phyloP scores from a whole-genome alignment of 2,329 filamentous ascomycete species.

The Fusarium falciforme region DNA sequence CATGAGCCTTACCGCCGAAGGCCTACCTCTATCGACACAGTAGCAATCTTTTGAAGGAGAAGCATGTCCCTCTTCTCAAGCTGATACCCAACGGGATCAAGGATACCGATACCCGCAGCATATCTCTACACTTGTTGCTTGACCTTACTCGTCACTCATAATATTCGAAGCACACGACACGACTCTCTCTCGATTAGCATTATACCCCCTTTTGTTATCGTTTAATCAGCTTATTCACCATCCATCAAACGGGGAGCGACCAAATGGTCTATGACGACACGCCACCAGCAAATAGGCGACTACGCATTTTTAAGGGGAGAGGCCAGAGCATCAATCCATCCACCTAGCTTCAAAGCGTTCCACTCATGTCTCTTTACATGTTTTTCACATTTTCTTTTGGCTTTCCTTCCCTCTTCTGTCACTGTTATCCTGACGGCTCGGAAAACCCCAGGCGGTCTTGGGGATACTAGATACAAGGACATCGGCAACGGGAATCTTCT shows the following conservation, averaged over 20 bases:
- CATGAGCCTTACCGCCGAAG: conserved; percentile 31
- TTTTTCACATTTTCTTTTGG: not conserved
- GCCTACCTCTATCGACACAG: conserved; percentile 27
- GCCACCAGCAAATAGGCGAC: not conserved
- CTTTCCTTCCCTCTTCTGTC: conserved; percentile 4
- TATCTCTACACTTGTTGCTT: conserved; percentile 1
- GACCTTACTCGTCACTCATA: conserved; percentile 9
- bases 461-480: conserved; percentile 22
- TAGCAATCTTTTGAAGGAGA: conserved; percentile 26
- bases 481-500: conserved; percentile 7
- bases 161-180: not conserved
- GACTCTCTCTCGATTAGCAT: conserved; percentile 11
- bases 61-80: not conserved
- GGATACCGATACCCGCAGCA: conserved; percentile 1
- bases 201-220: conserved; percentile 33
- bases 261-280: not conserved
- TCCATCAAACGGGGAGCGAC: not conserved
- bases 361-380: not conserved
- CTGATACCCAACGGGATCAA: not conserved
- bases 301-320: conserved; percentile 3
- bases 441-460: conserved; percentile 5
- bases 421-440: not conserved
- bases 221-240: conserved; percentile 9
- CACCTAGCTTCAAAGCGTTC: not conserved
- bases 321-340: not conserved